Evolutionary conservation across 1,284 basidiomycete genomes (phyloP), one percentile per base, ranked within the genome.

Genomic region (Ustilago cynodontis): DNA sequence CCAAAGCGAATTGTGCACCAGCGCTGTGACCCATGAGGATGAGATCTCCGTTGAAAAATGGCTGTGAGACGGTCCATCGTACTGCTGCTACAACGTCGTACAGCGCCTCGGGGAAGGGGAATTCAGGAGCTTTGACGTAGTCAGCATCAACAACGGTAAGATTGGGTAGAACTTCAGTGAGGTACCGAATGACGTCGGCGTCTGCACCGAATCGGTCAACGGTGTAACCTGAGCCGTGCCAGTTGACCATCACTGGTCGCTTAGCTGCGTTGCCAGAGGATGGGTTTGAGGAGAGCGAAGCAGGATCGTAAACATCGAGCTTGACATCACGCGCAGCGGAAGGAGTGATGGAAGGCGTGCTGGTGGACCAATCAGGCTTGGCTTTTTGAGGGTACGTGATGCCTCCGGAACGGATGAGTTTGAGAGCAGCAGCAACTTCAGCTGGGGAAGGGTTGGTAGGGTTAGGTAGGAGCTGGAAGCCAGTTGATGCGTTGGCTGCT

Each of bases 81-180:
- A 77, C 26, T 1, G 70, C 70, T 3, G 70, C n/a, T 9, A 77
- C 65, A 1, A 57, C 56, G 28, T 77, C 74, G 26, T 59, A 52
- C 26, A 77, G 22, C 2, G 55, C 65, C 11, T 72, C 63, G 1
- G 74, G 74, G 45, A 77, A 77, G n/a, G 55, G 65, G 31, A 47
- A 16, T 31, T 77, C 74, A 5, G 74, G 74, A 7, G 74, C 58
- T 29, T 77, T 77, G 59, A 53, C 62, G 24, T 77, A 77, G 45
- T 77, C 74, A 10, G 45, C 61, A 51, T 77, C 74, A 6, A 77
- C 70, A 1, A 77, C 59, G 9, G 58, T 69, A 3, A 65, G 43
- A 20, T 43, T 54, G n/a, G 22, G 10, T 10, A 75, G 54, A n/a
- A 63, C 62, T 26, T 65, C 60, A 22, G 59, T 58, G 14, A 77